Conservation (phyloP, 306 rosid species). For the Acacia melanoxylon region DNA sequence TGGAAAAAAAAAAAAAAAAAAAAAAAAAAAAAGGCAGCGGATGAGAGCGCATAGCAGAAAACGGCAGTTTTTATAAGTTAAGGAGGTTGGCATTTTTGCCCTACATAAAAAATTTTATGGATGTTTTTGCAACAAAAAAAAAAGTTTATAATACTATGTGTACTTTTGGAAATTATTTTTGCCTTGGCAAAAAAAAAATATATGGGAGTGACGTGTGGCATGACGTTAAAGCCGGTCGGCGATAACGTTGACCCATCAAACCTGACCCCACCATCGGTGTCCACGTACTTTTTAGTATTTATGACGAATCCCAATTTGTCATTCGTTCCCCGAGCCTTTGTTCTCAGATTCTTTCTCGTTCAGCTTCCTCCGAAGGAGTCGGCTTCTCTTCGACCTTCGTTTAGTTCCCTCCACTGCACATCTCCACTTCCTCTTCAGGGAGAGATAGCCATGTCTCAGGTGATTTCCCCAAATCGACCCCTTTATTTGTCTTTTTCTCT, state of each 20-base stretch:
- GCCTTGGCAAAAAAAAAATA: too few relatives aligned
- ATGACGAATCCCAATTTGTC: not conserved
- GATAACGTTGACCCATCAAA: not conserved
- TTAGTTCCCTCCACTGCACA: not conserved
- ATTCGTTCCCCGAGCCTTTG: not conserved
- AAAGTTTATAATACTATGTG: too few relatives aligned
- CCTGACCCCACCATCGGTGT: not conserved
- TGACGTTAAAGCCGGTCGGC: not conserved
- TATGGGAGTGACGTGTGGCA: too few relatives aligned
- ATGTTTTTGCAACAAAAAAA: too few relatives aligned
- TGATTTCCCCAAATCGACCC: not conserved
- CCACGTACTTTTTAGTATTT: not conserved
- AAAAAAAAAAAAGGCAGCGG: too few relatives aligned
- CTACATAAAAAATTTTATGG: too few relatives aligned
- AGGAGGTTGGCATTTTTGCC: too few relatives aligned
- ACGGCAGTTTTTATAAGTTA: too few relatives aligned
- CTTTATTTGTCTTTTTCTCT: not conserved
- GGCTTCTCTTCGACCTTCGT: not conserved
- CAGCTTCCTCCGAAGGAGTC: not conserved
- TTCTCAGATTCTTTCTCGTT: not conserved
- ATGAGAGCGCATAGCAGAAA: too few relatives aligned
- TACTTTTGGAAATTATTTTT: too few relatives aligned
- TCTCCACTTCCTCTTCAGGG: not conserved
- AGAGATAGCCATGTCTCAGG: conserved; percentile 37
- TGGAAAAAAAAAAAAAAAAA: too few relatives aligned